These are phyloP conservation scores for Cymodocea nodosa DNA, from an alignment of 116 monocot species.

Conservation along the genomic window DNA sequence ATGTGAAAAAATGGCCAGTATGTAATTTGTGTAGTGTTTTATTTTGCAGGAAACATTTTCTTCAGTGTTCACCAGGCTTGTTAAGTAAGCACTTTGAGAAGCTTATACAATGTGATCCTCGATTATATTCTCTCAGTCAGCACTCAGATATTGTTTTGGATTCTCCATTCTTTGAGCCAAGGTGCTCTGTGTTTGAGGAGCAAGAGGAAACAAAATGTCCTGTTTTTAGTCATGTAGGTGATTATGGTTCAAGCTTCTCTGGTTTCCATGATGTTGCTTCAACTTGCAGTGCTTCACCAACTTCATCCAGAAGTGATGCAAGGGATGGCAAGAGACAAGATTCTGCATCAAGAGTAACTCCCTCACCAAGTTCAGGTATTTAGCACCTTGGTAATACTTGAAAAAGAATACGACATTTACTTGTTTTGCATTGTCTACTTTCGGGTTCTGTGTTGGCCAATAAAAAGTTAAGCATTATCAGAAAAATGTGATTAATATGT, in stretches of 20 bases:
- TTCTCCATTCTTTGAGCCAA: slow-evolving; percentile 72
- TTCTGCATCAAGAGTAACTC: slow-evolving; percentile 22
- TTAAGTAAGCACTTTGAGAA: slow-evolving; percentile 92
- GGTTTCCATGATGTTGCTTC: slow-evolving; percentile 21
- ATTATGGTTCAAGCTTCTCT: slow-evolving; percentile 19
- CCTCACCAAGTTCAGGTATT: slow-evolving; percentile 37
- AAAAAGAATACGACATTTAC: too few relatives aligned
- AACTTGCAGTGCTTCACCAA: slow-evolving; percentile 21
- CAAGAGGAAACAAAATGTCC: slow-evolving; percentile 38
- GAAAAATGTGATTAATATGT: too few relatives aligned
- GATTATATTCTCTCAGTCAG: slow-evolving; percentile 51
- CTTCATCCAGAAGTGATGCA: slow-evolving; percentile 29
- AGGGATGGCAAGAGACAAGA: slow-evolving; percentile 25
- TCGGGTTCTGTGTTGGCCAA: too few relatives aligned
- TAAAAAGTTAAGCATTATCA: too few relatives aligned
- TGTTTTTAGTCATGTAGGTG: slow-evolving; percentile 28
- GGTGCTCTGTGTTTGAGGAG: slow-evolving; percentile 53
- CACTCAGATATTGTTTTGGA: slow-evolving; percentile 56
- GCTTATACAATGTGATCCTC: slow-evolving; percentile 84
- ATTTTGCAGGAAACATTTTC: slow-evolving; percentile 55
- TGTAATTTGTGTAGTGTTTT: not conserved
- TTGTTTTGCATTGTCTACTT: too few relatives aligned
- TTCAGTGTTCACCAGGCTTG: slow-evolving; percentile 69
- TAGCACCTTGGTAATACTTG: too few relatives aligned
- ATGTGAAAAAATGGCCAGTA: not conserved